Evolutionary conservation across 441 rosid genomes (phyloP), one percentile per base, ranked within the genome.

Genomic region (Arabidopsis lyrata): DNA sequence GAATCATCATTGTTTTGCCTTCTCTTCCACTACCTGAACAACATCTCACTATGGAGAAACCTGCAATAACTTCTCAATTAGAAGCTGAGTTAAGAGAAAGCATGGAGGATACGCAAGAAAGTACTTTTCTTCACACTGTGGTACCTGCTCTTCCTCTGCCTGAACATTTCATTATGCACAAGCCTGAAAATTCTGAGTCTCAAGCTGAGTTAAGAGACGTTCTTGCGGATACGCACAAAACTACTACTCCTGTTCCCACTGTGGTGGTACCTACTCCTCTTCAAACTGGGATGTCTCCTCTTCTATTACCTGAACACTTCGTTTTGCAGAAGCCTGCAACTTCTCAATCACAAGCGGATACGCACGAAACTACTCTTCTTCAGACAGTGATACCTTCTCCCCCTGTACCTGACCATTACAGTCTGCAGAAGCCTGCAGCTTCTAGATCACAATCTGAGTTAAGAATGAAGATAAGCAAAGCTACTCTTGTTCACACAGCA

Each of bases 1-100:
- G 82, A 75, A 83, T 95, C 74, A 84, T 89, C 61, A 87, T 95
- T 82, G 78, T 89, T 24, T 71, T 92, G 73, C 97, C 99, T 48
- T 78, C 95, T 41, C 81, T 79, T 35, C 81, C 85, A 29, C 32
- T 39, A 5, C 70, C 83, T 47, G 76, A 66, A 54, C 77, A 66
- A 54, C 77, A 63, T 41, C 63, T 82, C 45, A 68, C 61, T 34
- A 32, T 66, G 39, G 85, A 85, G 67, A 74, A 73, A 39, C 57
- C 48, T 76, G 71, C 73, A 44, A 29, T 72, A 39, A 32, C 2
- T 50, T 50, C 78, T 69, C 84, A 73, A 1, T 73, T 78, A 38
- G 63, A 59, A 52, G 72, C 63, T 50, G 84, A 65, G 59, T 80
- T 31, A 8, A 84, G 81, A 63, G 83, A 52, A 16, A 11, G 7